These are phyloP conservation scores for Scleromitrula shiraiana DNA, from an alignment of 2,329 filamentous ascomycete genomes.

Conservation along the genomic window DNA sequence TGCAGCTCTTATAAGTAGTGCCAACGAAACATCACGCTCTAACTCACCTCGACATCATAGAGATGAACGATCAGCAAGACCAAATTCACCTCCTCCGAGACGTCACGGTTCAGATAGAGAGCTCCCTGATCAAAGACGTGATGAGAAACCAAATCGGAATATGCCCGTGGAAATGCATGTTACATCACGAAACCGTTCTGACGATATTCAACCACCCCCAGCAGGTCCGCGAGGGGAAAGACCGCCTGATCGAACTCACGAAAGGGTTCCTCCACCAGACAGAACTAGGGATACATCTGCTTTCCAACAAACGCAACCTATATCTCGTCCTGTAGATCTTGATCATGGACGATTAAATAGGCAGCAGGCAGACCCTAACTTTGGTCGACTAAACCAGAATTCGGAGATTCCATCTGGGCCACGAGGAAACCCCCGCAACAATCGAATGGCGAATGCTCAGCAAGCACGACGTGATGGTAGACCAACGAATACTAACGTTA, in stretches of 20 bases:
- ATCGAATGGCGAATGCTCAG: slow-evolving; percentile 16
- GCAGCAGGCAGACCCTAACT: slow-evolving; percentile 50
- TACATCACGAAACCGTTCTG: slow-evolving; percentile 17
- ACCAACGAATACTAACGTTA: slow-evolving; percentile 1
- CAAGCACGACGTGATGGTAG: slow-evolving; percentile 20
- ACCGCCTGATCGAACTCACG: slow-evolving; percentile 38
- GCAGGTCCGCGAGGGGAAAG: slow-evolving; percentile 32
- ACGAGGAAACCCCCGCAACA: slow-evolving; percentile 37
- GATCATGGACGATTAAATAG: slow-evolving; percentile 41
- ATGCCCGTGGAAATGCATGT: slow-evolving; percentile 15
- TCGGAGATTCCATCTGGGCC: slow-evolving; percentile 48
- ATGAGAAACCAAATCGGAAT: slow-evolving; percentile 23
- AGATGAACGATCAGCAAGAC: slow-evolving; percentile 29
- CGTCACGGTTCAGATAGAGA: slow-evolving; percentile 35
- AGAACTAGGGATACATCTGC: slow-evolving; percentile 29
- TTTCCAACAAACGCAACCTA: slow-evolving; percentile 33
- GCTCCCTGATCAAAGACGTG: slow-evolving; percentile 22
- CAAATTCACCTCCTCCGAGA: slow-evolving; percentile 50
- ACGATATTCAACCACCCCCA: slow-evolving; percentile 25
- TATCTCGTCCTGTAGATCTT: slow-evolving; percentile 35
- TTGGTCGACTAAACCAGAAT: slow-evolving; percentile 51
- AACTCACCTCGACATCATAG: slow-evolving; percentile 26
- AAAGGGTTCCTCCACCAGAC: slow-evolving; percentile 32
- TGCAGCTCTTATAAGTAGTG: slow-evolving; percentile 27
- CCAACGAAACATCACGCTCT: slow-evolving; percentile 21